Evolutionary conservation across 108 stramenopile genomes (phyloP), one percentile per base, ranked within the genome.

Genomic region (Fragilaria radians): DNA sequence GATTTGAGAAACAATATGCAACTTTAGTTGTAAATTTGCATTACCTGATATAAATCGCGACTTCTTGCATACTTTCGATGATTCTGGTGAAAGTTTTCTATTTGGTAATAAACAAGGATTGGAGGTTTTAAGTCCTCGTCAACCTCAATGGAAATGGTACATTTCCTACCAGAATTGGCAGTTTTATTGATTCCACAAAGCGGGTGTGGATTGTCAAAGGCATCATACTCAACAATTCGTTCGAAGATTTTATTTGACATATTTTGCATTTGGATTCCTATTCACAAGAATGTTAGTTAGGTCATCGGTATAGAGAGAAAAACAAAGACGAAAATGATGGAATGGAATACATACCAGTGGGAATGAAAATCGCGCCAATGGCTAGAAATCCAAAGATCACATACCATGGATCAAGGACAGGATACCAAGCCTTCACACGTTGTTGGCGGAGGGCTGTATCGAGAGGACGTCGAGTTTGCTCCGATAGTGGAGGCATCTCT

Each of bases 31-130:
- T 19, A 7, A 51, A 5, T n/a, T 7, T 77, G 76, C 48, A 48
- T 48, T 52, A 84, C 55, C 32, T 89, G 89, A 63, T 30, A 78
- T 30, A 67, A 68, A 48, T 83, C 82, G 2, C 75, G 47, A 18
- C 61, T 65, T 45, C 67, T 81, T 1, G 73, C 72, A 63, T 95
- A 98, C 50, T 71, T 66, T 27, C 97, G 73, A 72, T 98, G 97
- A 66, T 98, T 99, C 78, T 99, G 99, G 72, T 96, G 95, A 66
- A 98, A 99, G 66, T 98, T 98, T 50, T 79, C 71, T 21, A 99
- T 59, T 67, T 98, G 86, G 63, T 99, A 99, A 71, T 98, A 86
- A 17, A 99, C 79, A 65, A 95, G 67, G 5, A 99, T 74, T 7
- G 97, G 96, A 23, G 89, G 89, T 3, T 79, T 48, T 95, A 96